A percentile compares a stretch with the other conserved stretches of the same genome.
Evolutionary conservation across 140 eudicot genomes (phyloP).

Genomic region (Cichorium intybus): DNA sequence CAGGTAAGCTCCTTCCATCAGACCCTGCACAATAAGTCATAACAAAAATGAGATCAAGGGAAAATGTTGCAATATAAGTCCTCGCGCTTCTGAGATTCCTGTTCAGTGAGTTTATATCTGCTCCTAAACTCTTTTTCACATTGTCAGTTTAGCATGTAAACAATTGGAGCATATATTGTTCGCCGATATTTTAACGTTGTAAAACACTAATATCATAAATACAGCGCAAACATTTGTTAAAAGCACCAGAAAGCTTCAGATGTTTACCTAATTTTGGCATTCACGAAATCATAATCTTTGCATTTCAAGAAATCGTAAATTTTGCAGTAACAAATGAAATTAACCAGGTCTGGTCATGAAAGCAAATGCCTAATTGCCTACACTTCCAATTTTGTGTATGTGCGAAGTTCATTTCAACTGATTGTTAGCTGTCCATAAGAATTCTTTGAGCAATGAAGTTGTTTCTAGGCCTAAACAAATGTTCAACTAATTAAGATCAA

Average conservation of each 20-base stretch:
- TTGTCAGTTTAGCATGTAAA: not conserved
- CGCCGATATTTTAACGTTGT: not conserved
- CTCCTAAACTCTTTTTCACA: not conserved
- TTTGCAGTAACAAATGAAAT: not conserved
- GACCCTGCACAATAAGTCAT: constrained; percentile 37
- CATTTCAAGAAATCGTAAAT: not conserved
- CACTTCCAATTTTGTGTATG: constrained; percentile 8
- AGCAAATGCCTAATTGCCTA: not conserved
- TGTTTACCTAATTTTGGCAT: not conserved
- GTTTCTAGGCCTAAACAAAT: not conserved
- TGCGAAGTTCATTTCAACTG: constrained; percentile 8
- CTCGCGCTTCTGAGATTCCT: not conserved
- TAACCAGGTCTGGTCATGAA: not conserved
- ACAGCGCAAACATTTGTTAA: not conserved
- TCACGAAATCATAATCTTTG: constrained; percentile 2
- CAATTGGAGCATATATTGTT: not conserved
- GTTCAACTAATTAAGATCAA: not conserved
- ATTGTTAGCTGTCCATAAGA: not conserved
- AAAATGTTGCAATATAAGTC: constrained; percentile 10
- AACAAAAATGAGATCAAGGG: constrained; percentile 10
- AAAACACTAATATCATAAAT: not conserved
- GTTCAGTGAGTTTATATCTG: not conserved
- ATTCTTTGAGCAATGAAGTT: not conserved
- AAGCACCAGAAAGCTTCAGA: not conserved
- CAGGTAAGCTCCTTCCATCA: constrained; percentile 35